phyloP scores from a whole-genome alignment of 164 flowering plant species.

The Piper betle region DNA sequence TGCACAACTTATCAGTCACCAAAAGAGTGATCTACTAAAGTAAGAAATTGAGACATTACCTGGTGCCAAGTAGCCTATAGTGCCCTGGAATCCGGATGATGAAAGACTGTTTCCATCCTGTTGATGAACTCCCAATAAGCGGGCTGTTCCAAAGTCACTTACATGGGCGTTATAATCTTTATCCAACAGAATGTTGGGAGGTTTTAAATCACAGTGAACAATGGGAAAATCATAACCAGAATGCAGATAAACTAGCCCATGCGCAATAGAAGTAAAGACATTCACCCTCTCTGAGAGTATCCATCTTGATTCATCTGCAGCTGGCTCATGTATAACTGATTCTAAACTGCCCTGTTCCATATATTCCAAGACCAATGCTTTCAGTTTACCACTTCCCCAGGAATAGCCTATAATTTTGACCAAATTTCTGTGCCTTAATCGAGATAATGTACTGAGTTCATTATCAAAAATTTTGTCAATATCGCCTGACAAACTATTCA shows the following conservation, averaged over 20 bases:
- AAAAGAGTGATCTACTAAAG: not conserved
- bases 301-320: slow-evolving; percentile 28
- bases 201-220: slow-evolving; percentile 78
- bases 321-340: slow-evolving; percentile 36
- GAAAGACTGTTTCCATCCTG: slow-evolving; percentile 29
- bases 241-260: slow-evolving; percentile 62
- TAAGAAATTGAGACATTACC: slow-evolving; percentile 26
- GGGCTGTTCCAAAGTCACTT: slow-evolving; percentile 84
- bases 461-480: slow-evolving; percentile 54
- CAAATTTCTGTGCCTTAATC: slow-evolving; percentile 56
- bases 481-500: slow-evolving; percentile 35
- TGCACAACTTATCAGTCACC: not conserved
- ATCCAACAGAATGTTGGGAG: slow-evolving; percentile 41
- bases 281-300: slow-evolving; percentile 38
- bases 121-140: slow-evolving; percentile 54
- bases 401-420: slow-evolving; percentile 72
- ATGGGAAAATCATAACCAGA: slow-evolving; percentile 53
- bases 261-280: slow-evolving; percentile 41
- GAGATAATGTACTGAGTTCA: slow-evolving; percentile 47
- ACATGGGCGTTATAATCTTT: slow-evolving; percentile 55
- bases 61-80: slow-evolving; percentile 88
- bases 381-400: slow-evolving; percentile 64
- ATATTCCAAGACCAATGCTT: slow-evolving; percentile 60
- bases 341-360: slow-evolving; percentile 85
- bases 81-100: slow-evolving; percentile 65